These are phyloP conservation scores for Thinopyrum elongatum DNA, from an alignment of 176 grass and related monocot genomes.

Conservation along the genomic window DNA sequence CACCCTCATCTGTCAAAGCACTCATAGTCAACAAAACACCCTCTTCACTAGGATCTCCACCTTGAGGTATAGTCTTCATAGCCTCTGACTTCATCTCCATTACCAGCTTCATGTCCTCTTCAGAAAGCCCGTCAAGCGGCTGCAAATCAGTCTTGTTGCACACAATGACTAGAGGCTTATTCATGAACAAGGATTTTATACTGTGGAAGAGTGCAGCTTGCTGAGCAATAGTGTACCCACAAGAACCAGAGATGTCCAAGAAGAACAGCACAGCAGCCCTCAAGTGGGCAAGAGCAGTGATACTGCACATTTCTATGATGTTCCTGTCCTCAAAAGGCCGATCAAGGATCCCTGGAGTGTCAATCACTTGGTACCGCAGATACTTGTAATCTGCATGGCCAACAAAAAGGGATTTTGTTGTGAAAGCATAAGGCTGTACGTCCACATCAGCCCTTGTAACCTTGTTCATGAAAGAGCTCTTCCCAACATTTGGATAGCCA, in stretches of 20 bases:
- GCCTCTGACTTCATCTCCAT: slow-evolving; percentile 56
- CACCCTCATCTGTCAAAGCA: slow-evolving; percentile 74
- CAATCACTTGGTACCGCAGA: slow-evolving; percentile 74
- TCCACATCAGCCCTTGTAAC: slow-evolving; percentile 77
- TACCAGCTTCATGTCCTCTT: slow-evolving; percentile 72
- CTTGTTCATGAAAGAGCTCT: slow-evolving; percentile 78
- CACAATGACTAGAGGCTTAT: slow-evolving; percentile 69
- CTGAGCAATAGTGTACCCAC: slow-evolving; percentile 70
- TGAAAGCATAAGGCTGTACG: slow-evolving; percentile 66
- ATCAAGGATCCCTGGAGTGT: slow-evolving; percentile 84
- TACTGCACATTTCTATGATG: slow-evolving; percentile 65
- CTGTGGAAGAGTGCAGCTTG: slow-evolving; percentile 80
- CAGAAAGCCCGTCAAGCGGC: slow-evolving; percentile 59
- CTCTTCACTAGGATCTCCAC: slow-evolving; percentile 53
- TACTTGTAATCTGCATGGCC: slow-evolving; percentile 87
- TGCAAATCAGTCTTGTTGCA: slow-evolving; percentile 82
- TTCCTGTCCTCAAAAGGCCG: slow-evolving; percentile 59
- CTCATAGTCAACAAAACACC: slow-evolving; percentile 74
- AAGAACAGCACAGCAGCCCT: slow-evolving; percentile 55
- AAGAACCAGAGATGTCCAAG: slow-evolving; percentile 75
- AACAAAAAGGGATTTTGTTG: slow-evolving; percentile 55
- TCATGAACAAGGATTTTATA: slow-evolving; percentile 84
- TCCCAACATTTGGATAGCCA: slow-evolving; percentile 57
- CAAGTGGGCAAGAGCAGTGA: slow-evolving; percentile 56
- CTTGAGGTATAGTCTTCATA: slow-evolving; percentile 53